Evolutionary conservation across 164 flowering plant genomes (phyloP), one percentile per base, ranked within the genome.

Genomic region (Houttuynia cordata): DNA sequence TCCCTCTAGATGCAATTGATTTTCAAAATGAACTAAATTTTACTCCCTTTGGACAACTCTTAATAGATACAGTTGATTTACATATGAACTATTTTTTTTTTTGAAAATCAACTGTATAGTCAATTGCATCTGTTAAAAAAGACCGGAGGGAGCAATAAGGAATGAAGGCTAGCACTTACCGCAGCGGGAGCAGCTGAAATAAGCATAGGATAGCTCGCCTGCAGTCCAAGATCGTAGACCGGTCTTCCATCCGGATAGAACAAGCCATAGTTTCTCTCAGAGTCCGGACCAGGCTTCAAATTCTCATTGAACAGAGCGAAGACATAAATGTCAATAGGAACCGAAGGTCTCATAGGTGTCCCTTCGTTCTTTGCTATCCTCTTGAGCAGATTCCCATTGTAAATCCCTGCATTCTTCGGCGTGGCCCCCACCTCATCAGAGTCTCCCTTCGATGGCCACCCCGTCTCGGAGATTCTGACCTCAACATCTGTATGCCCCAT

Each of bases 401-500:
- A 93, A 17, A 80, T 24, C 8, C 71, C 81, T 23, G 99, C 99
- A 72, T 90, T 90, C 63, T 82, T 77, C 5, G 74, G 73, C 10
- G 84, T 80, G 1, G 99, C 97, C 24, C 99, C 99, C 0, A 61
- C 74, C 77, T 93, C 97, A 72, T 88, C 66, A 0, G 77, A 19
- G 56, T 86, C 99, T 19, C 99, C 99, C 51, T 64, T 77, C 0
- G 99, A 93, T 1, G 97, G 99, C 97, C 97, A 93, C 37, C 99
- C 99, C 5, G 99, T 93, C 70, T 93, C 99, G 0, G 99, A 93
- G 37, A 93, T 71, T 71, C 75, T 70, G 18, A 93, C 83, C 22
- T 70, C 86, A 18, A 93, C 63, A 74, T 85, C 93, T 0, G 81
- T 73, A 64, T 86, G 89, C 51, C 97, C 99, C 82, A 86, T 61